phyloP scores from a whole-genome alignment of 164 flowering plant species.

The Stephania japonica region DNA sequence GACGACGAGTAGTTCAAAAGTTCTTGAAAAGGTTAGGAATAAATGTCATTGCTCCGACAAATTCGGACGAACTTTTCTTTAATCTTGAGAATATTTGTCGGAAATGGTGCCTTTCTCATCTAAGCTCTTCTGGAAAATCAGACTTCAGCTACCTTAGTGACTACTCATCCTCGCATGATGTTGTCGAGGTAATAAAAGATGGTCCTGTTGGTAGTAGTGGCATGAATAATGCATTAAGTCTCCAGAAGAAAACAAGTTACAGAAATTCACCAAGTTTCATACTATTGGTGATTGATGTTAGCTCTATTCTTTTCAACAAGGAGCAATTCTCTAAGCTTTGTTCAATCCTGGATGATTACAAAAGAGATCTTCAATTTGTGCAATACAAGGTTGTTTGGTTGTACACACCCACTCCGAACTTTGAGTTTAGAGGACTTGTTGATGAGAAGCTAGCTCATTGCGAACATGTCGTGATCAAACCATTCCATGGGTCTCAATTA shows the following conservation, averaged over 20 bases:
- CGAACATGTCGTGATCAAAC: slow-evolving; percentile 27
- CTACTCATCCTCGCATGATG: slow-evolving; percentile 6
- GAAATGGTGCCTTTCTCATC: slow-evolving; percentile 11
- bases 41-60: slow-evolving; percentile 29
- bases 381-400: slow-evolving; percentile 36
- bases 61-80: slow-evolving; percentile 29
- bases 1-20: slow-evolving; percentile 30
- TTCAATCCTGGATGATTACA: slow-evolving; percentile 10
- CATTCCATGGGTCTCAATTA: slow-evolving; percentile 40
- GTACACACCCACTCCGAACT: slow-evolving; percentile 11
- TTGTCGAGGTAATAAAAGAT: slow-evolving; percentile 17
- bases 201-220: slow-evolving; percentile 8
- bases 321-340: slow-evolving; percentile 13
- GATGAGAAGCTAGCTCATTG: slow-evolving; percentile 5
- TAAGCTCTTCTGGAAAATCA: slow-evolving; percentile 23
- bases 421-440: slow-evolving; percentile 15
- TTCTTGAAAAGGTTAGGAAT: slow-evolving; percentile 46
- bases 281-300: slow-evolving; percentile 18
- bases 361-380: neutral
- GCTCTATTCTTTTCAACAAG: neutral
- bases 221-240: neutral
- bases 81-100: slow-evolving; percentile 33
- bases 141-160: slow-evolving; percentile 11
- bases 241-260: neutral
- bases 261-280: slow-evolving; percentile 5